Percentiles rank a stretch among this genome's conserved stretches.
Evolutionary conservation across 2,329 filamentous ascomycete genomes (phyloP).

Genomic region (Fusarium veterinarium): DNA sequence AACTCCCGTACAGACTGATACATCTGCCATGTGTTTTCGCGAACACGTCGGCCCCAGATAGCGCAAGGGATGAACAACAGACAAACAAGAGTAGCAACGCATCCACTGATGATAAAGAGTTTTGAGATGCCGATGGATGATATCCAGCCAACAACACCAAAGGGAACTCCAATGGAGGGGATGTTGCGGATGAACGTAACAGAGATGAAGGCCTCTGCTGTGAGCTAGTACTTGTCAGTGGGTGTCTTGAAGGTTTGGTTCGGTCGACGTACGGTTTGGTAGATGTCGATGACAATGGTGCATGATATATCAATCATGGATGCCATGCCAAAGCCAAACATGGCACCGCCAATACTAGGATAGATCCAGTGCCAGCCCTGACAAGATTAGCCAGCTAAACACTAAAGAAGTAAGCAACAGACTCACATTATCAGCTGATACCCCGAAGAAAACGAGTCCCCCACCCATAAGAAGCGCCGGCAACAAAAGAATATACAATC

Average conservation of each 20-base stretch:
- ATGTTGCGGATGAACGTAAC: slow-evolving; percentile 49
- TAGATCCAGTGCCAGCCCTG: slow-evolving; percentile 57
- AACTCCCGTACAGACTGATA: background rate
- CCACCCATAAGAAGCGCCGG: slow-evolving; percentile 49
- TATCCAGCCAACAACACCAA: slow-evolving; percentile 47
- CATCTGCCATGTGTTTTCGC: slow-evolving; percentile 20
- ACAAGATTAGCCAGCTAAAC: too few species aligned
- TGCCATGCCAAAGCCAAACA: slow-evolving; percentile 54
- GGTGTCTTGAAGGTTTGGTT: fast-evolving
- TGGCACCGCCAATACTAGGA: slow-evolving; percentile 50
- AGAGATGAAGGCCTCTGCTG: slow-evolving; percentile 46
- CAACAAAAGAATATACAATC: slow-evolving; percentile 47
- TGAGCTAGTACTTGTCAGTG: slow-evolving; percentile 1
- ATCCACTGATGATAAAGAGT: slow-evolving; percentile 44
- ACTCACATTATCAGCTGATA: slow-evolving; percentile 47
- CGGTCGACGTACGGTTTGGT: slow-evolving; percentile 30
- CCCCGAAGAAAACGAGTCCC: slow-evolving; percentile 54
- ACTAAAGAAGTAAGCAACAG: too few species aligned
- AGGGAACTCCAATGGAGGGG: slow-evolving; percentile 44
- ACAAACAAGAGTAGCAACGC: slow-evolving; percentile 38
- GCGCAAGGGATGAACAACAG: slow-evolving; percentile 43
- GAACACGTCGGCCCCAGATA: slow-evolving; percentile 42
- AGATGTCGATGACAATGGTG: slow-evolving; percentile 52
- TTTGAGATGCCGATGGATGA: slow-evolving; percentile 44
- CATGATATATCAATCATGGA: slow-evolving; percentile 51